Evolutionary conservation across 176 grass and related monocot species (phyloP), one percentile per base, ranked within the genome.

Genomic region (Avena insularis): DNA sequence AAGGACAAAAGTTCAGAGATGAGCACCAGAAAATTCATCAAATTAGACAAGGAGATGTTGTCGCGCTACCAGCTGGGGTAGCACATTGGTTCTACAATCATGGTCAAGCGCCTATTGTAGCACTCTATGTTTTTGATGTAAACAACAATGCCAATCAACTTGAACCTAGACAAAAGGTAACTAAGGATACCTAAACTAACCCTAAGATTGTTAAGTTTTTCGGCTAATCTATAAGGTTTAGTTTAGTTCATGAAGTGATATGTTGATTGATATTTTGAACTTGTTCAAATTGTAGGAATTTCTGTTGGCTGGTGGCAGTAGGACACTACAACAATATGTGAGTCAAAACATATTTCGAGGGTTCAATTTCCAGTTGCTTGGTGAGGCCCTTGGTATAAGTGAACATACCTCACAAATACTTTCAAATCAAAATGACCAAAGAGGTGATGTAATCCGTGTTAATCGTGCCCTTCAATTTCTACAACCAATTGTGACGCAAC

Each of bases 61-160:
- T 81, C 11, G 54, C 64, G 0, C 15, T 89, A 64, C 54, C 77
- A 13, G 29, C 58, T 13, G 55, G 54, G 25, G 75, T 91, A n/a
- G 79, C 64, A 33, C 45, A 82, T 17, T 91, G 90, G 90, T 85
- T 80, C 58, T 91, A 91, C 68, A 91, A 91, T 5, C 31, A 91
- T 15, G 90, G 81, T 16, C 35, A 70, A 40, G 67, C 1, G 1
- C 8, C 58, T 8, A 25, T 82, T 7, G 82, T 91, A 49, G 82
- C 86, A 1, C 47, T 88, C 59, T 82, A 82, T 1, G 76, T 73
- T 25, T 68, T 65, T n/a, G n/a, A 50, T 15, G 17, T 57, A 57
- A 57, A 57, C 5, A 57, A 8, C 17, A 57, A 57, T 20, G 16
- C 71, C 23, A 75, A 75, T 75, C 71, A 75, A 4, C 71, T 75